Conservation (phyloP, 140 eudicot genomes). For the Stevia rebaudiana region DNA sequence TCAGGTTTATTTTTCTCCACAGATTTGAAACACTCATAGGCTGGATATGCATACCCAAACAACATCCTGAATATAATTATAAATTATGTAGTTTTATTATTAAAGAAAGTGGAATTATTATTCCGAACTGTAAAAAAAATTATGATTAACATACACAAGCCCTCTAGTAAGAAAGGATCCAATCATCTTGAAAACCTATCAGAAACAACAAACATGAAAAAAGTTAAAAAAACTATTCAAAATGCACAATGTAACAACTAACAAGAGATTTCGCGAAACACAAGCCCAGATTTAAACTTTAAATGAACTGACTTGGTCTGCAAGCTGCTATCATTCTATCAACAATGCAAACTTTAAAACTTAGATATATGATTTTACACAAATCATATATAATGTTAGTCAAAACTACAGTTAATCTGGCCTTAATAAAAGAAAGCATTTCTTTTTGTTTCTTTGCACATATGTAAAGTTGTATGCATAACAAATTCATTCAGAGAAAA, state of each 20-base stretch:
- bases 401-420: neutral
- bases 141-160: slow-evolving; percentile 63
- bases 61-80: slow-evolving; percentile 51
- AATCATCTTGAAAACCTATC: slow-evolving; percentile 65
- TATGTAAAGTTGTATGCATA: neutral
- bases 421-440: neutral
- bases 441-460: neutral
- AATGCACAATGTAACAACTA: neutral
- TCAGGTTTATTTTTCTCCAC: slow-evolving; percentile 85
- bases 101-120: neutral
- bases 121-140: neutral
- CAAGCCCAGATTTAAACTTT: neutral
- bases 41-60: slow-evolving; percentile 90
- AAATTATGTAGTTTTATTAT: slow-evolving; percentile 8
- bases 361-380: neutral
- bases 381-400: neutral
- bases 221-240: neutral
- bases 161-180: slow-evolving; percentile 87
- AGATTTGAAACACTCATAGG: slow-evolving; percentile 78
- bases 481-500: neutral
- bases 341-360: neutral
- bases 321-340: neutral
- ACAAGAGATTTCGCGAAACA: neutral
- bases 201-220: slow-evolving; percentile 12
- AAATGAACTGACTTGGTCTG: neutral